Evolutionary conservation across 371 early-diverging fungal species (phyloP).

Genomic region (Mucor velutinosus): DNA sequence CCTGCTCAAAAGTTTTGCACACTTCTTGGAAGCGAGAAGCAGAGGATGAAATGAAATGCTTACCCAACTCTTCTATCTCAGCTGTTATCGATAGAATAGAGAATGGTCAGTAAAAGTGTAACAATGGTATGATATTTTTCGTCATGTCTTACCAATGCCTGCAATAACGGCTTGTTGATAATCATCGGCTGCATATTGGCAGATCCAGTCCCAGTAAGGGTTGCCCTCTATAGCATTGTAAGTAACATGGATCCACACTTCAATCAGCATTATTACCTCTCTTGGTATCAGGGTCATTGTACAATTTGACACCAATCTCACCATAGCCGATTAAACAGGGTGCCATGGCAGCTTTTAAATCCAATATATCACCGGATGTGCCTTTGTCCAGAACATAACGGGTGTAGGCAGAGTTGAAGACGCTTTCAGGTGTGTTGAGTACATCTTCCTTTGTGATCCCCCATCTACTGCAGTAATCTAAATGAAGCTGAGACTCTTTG

Average conservation of each 20-base stretch:
- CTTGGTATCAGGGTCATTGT: constrained; percentile 67
- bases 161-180: constrained; percentile 68
- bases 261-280: constrained; percentile 25
- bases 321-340: constrained; percentile 87
- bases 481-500: constrained; percentile 68
- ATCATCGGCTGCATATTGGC: constrained; percentile 65
- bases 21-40: constrained; percentile 60
- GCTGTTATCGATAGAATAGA: constrained; percentile 21
- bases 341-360: constrained; percentile 77
- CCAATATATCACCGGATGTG: constrained; percentile 72
- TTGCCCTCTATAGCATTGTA: constrained; percentile 57
- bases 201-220: constrained; percentile 84
- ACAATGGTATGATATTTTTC: not conserved
- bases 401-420: constrained; percentile 79
- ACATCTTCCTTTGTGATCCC: constrained; percentile 72
- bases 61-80: constrained; percentile 52
- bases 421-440: constrained; percentile 67
- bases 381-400: constrained; percentile 81
- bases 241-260: not conserved
- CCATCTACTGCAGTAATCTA: constrained; percentile 76
- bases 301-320: constrained; percentile 69
- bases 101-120: not conserved
- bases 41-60: constrained; percentile 53
- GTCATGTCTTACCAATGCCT: constrained; percentile 52
- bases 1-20: constrained; percentile 71